phyloP scores from a whole-genome alignment of 163 green algal species.

The Scenedesmus sp. region DNA sequence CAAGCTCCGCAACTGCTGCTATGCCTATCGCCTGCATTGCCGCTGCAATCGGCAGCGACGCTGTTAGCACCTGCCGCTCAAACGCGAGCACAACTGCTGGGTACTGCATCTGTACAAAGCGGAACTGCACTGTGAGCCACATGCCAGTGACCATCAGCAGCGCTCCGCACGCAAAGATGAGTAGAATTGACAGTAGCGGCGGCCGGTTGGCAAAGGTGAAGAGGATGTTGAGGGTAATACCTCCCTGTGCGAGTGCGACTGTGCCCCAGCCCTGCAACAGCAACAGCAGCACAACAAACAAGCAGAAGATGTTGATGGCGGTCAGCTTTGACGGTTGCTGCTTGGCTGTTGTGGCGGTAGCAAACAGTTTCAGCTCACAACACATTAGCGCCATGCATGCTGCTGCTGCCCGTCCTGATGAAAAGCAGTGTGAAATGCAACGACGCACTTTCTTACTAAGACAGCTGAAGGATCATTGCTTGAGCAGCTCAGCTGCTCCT shows the following conservation, averaged over 20 bases:
- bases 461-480: neutral
- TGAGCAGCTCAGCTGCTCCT: neutral
- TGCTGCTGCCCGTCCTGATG: no score
- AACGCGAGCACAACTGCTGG: conserved; percentile 86
- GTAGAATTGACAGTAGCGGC: conserved; percentile 40
- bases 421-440: no score
- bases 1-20: conserved; percentile 67
- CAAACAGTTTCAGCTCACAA: conserved; percentile 4
- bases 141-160: conserved; percentile 67
- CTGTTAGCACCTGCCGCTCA: conserved; percentile 85
- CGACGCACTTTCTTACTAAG: no score
- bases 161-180: conserved; percentile 43
- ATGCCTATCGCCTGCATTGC: conserved; percentile 82
- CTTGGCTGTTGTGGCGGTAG: neutral
- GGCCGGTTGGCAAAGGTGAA: conserved; percentile 17
- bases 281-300: neutral
- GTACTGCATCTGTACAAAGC: conserved; percentile 91
- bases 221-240: conserved; percentile 69
- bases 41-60: conserved; percentile 70
- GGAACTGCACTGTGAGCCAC: conserved; percentile 94
- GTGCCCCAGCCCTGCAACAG: conserved; percentile 76
- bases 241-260: conserved; percentile 71
- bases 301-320: neutral
- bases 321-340: no score
- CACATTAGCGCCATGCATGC: no score